Base-by-base conservation (phyloP, 768 basidiomycete species). In the Tulasnella sp. region DNA sequence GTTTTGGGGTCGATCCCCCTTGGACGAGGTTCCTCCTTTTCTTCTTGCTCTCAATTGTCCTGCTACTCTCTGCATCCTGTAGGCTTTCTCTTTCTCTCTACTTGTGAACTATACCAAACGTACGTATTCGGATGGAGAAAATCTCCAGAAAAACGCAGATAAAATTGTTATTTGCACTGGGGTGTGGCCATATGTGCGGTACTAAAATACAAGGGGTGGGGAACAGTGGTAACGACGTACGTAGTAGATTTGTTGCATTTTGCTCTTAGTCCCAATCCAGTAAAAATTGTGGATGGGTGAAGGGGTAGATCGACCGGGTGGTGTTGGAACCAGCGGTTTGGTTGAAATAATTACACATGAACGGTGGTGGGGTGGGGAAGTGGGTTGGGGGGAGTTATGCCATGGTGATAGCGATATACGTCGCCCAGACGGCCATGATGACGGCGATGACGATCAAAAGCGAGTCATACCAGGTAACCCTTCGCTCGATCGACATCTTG, bases 371-470 rank as follows among this genome's bases (percentile, higher is more conserved):
- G 58, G 25, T 22, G 3, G 25, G n/a, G 11, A 11, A 29, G 4
- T n/a, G 58, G 29, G 29, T 34, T 25, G 29, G 14, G 14, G 58
- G 6, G 42, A 42, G 31, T 64, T 58, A 74, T 52, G 68, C 72
- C 15, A 19, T 58, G 6, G 80, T 79, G 80, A 94, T 89, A 36
- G 91, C 90, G 72, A 89, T 90, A 9, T 83, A 80, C 2, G 93
- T 95, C 0, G 93, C 94, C 89, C 91, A 93, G 11, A 88, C 80
- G 4, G 92, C 91, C 91, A 95, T 93, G 22, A 86, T 81, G 38
- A 84, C 81, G 8, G 88, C 89, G 14, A 87, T 71, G 0, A 83
- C 80, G 42, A 96, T 82, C 29, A 93, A 80, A 37, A 83, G 78
- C 3, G 82, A 87, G 80, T 96, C 93, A 67, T 88, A 83, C 58